Conservation (phyloP, 2,329 filamentous ascomycete species). For the Trichophyton rubrum region DNA sequence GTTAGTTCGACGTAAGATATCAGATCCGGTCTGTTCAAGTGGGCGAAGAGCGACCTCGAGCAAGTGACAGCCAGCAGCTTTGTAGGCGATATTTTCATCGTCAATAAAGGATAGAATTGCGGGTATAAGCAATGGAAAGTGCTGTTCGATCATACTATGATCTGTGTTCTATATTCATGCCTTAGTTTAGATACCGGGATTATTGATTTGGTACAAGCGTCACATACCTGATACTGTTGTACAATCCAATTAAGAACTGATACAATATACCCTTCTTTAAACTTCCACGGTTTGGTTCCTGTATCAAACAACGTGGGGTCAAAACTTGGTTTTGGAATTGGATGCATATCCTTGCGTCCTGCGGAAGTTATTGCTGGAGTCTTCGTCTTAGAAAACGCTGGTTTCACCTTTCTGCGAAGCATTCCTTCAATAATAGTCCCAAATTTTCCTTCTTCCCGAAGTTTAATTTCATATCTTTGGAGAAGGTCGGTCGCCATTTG, state of each 20-base stretch:
- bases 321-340: conserved; percentile 26
- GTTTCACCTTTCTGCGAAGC: conserved; percentile 25
- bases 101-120: conserved; percentile 34
- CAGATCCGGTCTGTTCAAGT: conserved; percentile 25
- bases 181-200: conserved; percentile 10
- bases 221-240: conserved; percentile 25
- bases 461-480: conserved; percentile 6
- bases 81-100: conserved; percentile 27
- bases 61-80: conserved; percentile 28
- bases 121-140: conserved; percentile 35
- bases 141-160: conserved; percentile 25
- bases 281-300: conserved; percentile 30
- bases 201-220: neutral
- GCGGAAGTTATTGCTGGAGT: conserved; percentile 32
- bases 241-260: conserved; percentile 27
- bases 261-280: conserved; percentile 24
- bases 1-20: conserved; percentile 32
- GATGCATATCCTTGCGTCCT: conserved; percentile 34
- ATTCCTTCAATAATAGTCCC: conserved; percentile 18
- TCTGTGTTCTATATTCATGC: conserved; percentile 14
- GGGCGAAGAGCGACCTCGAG: conserved; percentile 25
- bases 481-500: conserved; percentile 15
- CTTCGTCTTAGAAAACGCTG: conserved; percentile 31
- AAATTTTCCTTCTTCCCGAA: conserved; percentile 9
- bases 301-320: conserved; percentile 26